Percentiles rank a stretch among this genome's conserved stretches.
Evolutionary conservation across 345 rosid species (phyloP).

Genomic region (Corchorus olitorius): DNA sequence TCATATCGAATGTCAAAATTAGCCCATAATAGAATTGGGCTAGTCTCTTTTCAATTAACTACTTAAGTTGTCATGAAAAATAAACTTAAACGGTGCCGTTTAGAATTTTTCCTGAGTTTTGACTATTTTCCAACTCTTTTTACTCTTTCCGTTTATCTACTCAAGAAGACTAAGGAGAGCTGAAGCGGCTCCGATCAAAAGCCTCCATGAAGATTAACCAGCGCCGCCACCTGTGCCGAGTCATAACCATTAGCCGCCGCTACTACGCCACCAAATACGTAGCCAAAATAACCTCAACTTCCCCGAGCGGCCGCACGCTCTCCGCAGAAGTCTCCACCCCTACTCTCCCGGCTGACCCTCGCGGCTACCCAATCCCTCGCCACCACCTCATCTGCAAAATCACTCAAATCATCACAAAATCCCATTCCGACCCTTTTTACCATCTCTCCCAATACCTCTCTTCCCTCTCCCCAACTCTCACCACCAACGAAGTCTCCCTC

Average conservation of each 20-base stretch:
- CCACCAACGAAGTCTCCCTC: slow-evolving; percentile 75
- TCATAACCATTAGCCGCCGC: slow-evolving; percentile 32
- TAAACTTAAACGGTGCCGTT: too few species aligned
- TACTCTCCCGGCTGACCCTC: slow-evolving; percentile 58
- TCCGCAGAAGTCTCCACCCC: slow-evolving; percentile 72
- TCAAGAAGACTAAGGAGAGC: not conserved
- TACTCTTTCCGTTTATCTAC: too few species aligned
- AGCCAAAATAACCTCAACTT: slow-evolving; percentile 76
- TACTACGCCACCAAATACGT: slow-evolving; percentile 68
- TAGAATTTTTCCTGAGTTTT: too few species aligned
- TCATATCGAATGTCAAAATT: too few species aligned
- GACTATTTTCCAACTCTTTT: too few species aligned
- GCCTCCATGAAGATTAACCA: not conserved
- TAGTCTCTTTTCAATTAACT: too few species aligned
- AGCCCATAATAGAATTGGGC: too few species aligned
- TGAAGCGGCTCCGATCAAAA: not conserved
- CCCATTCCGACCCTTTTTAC: slow-evolving; percentile 37
- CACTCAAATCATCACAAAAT: slow-evolving; percentile 44
- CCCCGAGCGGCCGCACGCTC: slow-evolving; percentile 72
- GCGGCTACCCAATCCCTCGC: slow-evolving; percentile 83
- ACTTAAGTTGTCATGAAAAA: too few species aligned
- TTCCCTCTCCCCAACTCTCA: slow-evolving; percentile 59
- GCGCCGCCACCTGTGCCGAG: not conserved
- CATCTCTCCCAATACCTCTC: slow-evolving; percentile 61
- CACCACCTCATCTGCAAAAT: slow-evolving; percentile 73